Evolutionary conservation across 2,329 filamentous ascomycete genomes (phyloP).

Genomic region (Fusarium newnesense): DNA sequence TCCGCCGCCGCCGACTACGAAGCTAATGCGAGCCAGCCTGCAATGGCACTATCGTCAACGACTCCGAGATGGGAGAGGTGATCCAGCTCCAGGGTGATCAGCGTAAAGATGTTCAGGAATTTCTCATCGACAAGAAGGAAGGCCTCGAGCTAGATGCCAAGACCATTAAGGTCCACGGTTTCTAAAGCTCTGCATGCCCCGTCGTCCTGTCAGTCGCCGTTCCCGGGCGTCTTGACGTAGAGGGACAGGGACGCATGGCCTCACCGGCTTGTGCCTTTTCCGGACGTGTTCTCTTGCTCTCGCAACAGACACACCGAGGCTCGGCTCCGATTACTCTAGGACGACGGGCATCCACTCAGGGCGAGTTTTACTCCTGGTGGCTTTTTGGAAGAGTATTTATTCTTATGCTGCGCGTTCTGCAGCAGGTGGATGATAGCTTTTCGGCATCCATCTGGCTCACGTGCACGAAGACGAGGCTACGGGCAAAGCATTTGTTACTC

Average conservation of each 20-base stretch:
- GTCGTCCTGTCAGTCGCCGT: constrained; percentile 52
- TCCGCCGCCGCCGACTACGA: background rate
- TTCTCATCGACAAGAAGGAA: constrained; percentile 95
- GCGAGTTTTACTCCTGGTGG: constrained; percentile 42
- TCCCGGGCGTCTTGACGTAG: constrained; percentile 46
- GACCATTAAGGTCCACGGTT: constrained; percentile 88
- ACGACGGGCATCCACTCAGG: constrained; percentile 47
- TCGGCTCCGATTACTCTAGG: constrained; percentile 47
- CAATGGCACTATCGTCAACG: constrained; percentile 99
- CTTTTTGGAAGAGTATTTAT: constrained; percentile 45
- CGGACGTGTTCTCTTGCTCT: constrained; percentile 40
- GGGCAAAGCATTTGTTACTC: constrained; percentile 43
- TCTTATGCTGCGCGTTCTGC: constrained; percentile 35
- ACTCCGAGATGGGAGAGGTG: constrained; percentile 98
- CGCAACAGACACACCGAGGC: constrained; percentile 45
- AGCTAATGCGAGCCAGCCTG: constrained; percentile 69
- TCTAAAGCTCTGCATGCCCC: constrained; percentile 55
- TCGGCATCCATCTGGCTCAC: constrained; percentile 31
- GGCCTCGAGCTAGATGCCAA: constrained; percentile 94
- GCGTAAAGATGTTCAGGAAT: constrained; percentile 98
- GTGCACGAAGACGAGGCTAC: constrained; percentile 45
- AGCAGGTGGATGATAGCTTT: constrained; percentile 13
- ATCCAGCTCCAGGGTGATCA: constrained; percentile 99
- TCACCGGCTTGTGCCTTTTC: constrained; percentile 45
- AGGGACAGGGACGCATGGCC: constrained; percentile 48